Conservation (phyloP, 2,329 filamentous ascomycete genomes). For the Trichoderma sp. region DNA sequence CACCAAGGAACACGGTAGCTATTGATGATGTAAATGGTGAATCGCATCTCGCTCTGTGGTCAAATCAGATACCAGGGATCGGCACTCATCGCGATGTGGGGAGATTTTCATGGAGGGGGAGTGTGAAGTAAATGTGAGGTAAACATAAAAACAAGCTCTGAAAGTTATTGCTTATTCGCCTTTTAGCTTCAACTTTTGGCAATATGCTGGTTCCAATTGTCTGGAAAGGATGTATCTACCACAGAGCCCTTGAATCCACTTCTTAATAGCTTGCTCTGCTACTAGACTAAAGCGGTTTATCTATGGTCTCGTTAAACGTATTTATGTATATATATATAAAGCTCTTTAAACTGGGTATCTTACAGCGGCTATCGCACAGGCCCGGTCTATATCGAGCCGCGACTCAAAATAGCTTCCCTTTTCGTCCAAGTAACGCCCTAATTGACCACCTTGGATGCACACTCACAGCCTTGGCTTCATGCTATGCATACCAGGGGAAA, state of each 20-base stretch:
- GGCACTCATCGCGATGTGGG: neutral
- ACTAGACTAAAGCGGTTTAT: neutral
- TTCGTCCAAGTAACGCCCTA: too few relatives aligned
- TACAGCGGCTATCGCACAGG: too few relatives aligned
- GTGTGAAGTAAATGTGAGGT: neutral
- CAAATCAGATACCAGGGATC: neutral
- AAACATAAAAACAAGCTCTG: neutral
- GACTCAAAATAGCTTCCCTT: too few relatives aligned
- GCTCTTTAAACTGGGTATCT: too few relatives aligned
- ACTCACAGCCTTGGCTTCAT: too few relatives aligned
- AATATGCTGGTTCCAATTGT: neutral
- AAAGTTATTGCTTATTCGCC: neutral
- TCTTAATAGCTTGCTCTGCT: neutral
- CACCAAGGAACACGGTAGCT: neutral
- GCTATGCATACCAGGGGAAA: too few relatives aligned
- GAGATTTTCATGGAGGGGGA: neutral
- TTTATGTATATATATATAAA: too few relatives aligned
- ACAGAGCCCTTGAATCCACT: neutral
- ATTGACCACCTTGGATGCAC: too few relatives aligned
- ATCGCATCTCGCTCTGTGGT: neutral
- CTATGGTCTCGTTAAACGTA: neutral
- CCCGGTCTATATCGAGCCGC: too few relatives aligned
- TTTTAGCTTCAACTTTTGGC: neutral
- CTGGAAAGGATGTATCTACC: neutral
- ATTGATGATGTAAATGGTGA: neutral